Evolutionary conservation across 768 basidiomycete genomes (phyloP).

Genomic region (Hypholoma fasciculare): DNA sequence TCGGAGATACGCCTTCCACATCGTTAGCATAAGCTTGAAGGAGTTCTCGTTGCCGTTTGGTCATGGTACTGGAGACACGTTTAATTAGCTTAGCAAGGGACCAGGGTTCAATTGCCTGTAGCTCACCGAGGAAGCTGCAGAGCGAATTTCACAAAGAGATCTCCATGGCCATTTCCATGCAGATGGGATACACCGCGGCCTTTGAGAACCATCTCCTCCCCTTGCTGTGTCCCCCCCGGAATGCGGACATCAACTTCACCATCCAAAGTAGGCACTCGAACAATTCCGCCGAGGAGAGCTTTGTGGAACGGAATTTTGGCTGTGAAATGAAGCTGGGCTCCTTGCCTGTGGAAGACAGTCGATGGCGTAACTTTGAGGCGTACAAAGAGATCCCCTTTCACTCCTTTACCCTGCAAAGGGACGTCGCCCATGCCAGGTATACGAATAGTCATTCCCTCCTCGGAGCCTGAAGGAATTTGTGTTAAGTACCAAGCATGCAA

Average conservation of each 20-base stretch:
- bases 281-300: constrained; percentile 90
- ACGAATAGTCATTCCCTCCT: constrained; percentile 92
- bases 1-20: constrained; percentile 58
- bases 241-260: constrained; percentile 95
- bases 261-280: constrained; percentile 92
- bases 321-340: constrained; percentile 87
- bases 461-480: constrained; percentile 59
- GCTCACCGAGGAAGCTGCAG: constrained; percentile 88
- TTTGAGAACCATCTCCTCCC: constrained; percentile 95
- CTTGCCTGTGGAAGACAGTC: constrained; percentile 86
- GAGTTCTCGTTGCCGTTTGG: constrained; percentile 81
- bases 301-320: constrained; percentile 88
- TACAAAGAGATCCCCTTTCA: constrained; percentile 82
- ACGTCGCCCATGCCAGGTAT: constrained; percentile 83
- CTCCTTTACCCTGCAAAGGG: constrained; percentile 76
- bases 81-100: constrained; percentile 3
- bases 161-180: constrained; percentile 64
- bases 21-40: constrained; percentile 91
- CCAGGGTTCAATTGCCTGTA: neutral
- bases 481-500: neutral
- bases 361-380: constrained; percentile 84
- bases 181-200: constrained; percentile 77
- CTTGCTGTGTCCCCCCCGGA: constrained; percentile 91
- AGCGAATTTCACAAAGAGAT: constrained; percentile 86
- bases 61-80: constrained; percentile 62